Base-by-base conservation (phyloP, 2,329 filamentous ascomycete species). In the Chaetomiaceae sp. region DNA sequence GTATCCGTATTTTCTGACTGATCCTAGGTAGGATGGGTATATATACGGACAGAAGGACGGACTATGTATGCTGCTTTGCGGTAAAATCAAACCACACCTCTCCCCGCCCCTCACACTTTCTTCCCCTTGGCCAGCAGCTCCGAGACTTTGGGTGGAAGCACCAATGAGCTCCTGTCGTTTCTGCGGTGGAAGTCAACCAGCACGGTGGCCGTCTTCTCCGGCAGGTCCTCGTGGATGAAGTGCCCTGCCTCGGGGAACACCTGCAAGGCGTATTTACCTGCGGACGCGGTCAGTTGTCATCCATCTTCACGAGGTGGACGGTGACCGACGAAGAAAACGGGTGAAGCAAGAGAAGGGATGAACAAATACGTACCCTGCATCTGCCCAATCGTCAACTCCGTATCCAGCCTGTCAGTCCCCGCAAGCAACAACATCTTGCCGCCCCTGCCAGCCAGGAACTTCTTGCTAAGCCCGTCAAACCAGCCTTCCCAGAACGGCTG, bases 181-280 rank as follows among this genome's bases (percentile, higher is more conserved):
- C 93, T 75, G 56, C 83, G 84, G 61, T 93, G 91, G 62, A 98
- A 97, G 62, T 98, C 93, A 2, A 86, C 86, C 42, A 97, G 70
- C 8, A 88, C 77, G 56, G 85, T 74, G 1, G 93, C 93, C 35
- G 86, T 94, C 71, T 91, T 94, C 60, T 89, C 86, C 0, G 93
- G 90, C 40, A 91, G 77, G 64, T 98, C 93, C 65, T 98, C 93
- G 55, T 98, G 93, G 46, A 98, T 81, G 60, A 98, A 98, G 65
- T 98, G 93, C 0, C 93, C 93, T 1, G 93, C 89, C 62, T 95
- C 88, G 1, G 93, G 90, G 58, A 97, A 86, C 6, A 98, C 90
- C 57, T 95, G 87, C 37, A 98, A 72, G 47, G 95, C 89, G 62
- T 97, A 98, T 74, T 97, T 97, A 5, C 90, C 84, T 81, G 51